phyloP scores from a whole-genome alignment of 768 basidiomycete species.

The Boletus bicolor region DNA sequence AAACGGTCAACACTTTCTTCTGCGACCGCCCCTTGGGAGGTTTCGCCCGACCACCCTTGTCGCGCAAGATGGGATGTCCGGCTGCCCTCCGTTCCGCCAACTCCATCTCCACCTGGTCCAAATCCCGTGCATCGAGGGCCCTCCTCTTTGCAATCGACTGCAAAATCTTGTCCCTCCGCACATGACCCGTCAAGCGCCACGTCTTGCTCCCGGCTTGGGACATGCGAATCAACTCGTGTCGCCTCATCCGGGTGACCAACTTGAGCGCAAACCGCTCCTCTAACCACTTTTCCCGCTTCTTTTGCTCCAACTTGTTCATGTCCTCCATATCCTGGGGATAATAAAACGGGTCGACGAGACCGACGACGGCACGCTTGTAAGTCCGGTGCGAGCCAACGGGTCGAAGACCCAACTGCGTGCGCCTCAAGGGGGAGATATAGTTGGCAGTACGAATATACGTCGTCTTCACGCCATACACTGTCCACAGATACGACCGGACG shows the following conservation, averaged over 20 bases:
- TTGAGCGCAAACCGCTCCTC: slow-evolving; percentile 53
- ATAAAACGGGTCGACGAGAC: slow-evolving; percentile 90
- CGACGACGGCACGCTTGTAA: slow-evolving; percentile 91
- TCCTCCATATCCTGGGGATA: slow-evolving; percentile 82
- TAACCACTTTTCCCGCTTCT: slow-evolving; percentile 56
- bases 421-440: slow-evolving; percentile 59
- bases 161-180: slow-evolving; percentile 49
- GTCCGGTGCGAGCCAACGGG: slow-evolving; percentile 44
- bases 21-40: not conserved
- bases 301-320: slow-evolving; percentile 56
- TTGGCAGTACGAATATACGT: slow-evolving; percentile 97
- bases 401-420: slow-evolving; percentile 27
- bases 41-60: slow-evolving; percentile 13
- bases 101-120: slow-evolving; percentile 37
- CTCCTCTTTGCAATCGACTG: slow-evolving; percentile 47
- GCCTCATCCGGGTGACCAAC: slow-evolving; percentile 36
- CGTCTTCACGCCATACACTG: slow-evolving; percentile 84
- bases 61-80: slow-evolving; percentile 23
- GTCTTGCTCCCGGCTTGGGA: slow-evolving; percentile 35
- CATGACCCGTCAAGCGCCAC: slow-evolving; percentile 40
- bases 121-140: slow-evolving; percentile 39
- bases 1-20: slow-evolving; percentile 11
- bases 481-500: slow-evolving; percentile 76
- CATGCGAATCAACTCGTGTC: slow-evolving; percentile 33
- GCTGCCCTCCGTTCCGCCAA: slow-evolving; percentile 25